phyloP scores from a whole-genome alignment of 2,329 filamentous ascomycete species.

The Alternaria arbusti region DNA sequence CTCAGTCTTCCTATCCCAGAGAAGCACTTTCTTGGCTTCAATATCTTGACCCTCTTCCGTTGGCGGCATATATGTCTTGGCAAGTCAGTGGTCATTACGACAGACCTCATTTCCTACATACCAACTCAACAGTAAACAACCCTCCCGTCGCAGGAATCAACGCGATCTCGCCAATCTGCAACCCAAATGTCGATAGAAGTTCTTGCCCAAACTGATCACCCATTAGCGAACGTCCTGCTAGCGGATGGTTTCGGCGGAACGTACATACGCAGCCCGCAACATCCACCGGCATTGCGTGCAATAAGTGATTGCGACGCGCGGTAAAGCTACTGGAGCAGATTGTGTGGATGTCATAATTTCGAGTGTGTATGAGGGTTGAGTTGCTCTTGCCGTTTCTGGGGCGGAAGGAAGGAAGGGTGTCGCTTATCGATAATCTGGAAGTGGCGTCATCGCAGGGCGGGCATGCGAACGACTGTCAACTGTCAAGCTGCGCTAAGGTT shows the following conservation, averaged over 20 bases:
- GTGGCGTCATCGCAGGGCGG: slow-evolving; percentile 5
- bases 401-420: not conserved
- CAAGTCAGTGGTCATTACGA: not conserved
- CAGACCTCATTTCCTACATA: slow-evolving; percentile 10
- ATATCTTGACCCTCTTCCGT: slow-evolving; percentile 10
- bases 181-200: slow-evolving; percentile 89
- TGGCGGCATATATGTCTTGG: slow-evolving; percentile 32
- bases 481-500: not conserved
- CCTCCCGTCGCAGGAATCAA: slow-evolving; percentile 86
- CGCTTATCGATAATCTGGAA: slow-evolving; percentile 16
- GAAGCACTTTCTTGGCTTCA: slow-evolving; percentile 57
- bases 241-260: not conserved
- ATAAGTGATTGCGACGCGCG: slow-evolving; percentile 85
- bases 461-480: not conserved
- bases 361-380: not conserved
- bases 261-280: slow-evolving; percentile 82
- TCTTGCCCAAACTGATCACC: slow-evolving; percentile 82
- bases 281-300: slow-evolving; percentile 97
- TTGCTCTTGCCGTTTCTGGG: not conserved
- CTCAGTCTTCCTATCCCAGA: slow-evolving; percentile 89
- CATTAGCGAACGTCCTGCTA: not conserved
- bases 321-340: slow-evolving; percentile 54
- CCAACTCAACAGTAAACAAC: slow-evolving; percentile 76
- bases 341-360: slow-evolving; percentile 32
- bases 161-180: slow-evolving; percentile 82